Conservation (phyloP, 2,329 filamentous ascomycete species). For the Passalora sequoiae region DNA sequence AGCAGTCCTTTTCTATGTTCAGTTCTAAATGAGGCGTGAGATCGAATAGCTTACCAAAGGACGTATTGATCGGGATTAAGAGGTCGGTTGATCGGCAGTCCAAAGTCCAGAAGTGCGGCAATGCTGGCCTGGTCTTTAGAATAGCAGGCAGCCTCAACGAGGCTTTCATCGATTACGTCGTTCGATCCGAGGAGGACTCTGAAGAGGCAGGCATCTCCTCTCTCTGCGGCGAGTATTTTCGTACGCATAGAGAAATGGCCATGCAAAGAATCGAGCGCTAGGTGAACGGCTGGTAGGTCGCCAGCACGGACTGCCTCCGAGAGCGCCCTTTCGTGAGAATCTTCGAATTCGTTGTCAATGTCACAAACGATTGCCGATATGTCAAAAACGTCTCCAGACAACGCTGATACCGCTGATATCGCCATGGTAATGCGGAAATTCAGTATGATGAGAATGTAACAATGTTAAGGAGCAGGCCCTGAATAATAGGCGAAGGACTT, state of each 20-base stretch:
- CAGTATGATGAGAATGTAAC: too few species aligned
- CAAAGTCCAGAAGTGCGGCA: neutral
- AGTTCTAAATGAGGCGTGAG: neutral
- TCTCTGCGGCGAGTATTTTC: neutral
- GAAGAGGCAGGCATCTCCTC: neutral
- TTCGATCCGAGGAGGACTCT: neutral
- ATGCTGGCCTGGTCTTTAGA: neutral
- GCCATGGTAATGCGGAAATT: too few species aligned
- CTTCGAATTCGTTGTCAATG: neutral
- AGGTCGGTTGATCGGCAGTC: neutral
- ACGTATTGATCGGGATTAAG: neutral
- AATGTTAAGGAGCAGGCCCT: too few species aligned
- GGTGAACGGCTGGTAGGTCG: neutral
- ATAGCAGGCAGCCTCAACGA: neutral
- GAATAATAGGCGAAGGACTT: too few species aligned
- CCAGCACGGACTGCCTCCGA: neutral
- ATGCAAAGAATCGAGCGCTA: neutral
- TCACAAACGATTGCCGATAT: neutral
- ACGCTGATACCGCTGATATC: too few species aligned
- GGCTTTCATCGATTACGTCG: neutral
- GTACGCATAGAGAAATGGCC: neutral
- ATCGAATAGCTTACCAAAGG: neutral
- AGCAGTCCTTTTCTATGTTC: neutral
- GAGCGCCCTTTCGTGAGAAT: neutral
- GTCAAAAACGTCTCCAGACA: constrained; percentile 2